Conservation (phyloP, 352 stramenopile genomes). For the Halophytophthora polymorphica region DNA sequence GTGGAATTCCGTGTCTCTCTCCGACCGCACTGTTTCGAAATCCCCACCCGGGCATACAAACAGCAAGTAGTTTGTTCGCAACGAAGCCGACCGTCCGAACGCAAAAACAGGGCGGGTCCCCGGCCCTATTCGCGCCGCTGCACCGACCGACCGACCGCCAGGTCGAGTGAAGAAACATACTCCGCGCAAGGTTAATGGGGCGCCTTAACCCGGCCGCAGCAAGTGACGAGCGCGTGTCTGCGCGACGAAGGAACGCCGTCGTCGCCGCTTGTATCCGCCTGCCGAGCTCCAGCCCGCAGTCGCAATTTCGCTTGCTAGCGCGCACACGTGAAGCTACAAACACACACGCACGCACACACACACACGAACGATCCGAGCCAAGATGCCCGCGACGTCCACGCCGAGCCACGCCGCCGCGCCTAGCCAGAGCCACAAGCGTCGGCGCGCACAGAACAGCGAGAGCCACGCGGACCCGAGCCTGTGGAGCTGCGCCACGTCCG, state of each 20-base stretch:
- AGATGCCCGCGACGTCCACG: neutral
- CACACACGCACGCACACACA: slow-evolving; percentile 6
- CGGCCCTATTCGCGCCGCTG: slow-evolving; percentile 3
- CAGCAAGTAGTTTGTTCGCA: neutral
- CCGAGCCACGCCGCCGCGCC: no score
- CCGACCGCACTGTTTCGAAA: no score
- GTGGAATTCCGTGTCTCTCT: no score
- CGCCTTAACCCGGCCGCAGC: slow-evolving; percentile 27
- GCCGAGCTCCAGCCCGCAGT: no score
- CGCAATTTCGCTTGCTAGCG: neutral
- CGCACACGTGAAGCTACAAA: no score
- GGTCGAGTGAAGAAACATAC: slow-evolving; percentile 17
- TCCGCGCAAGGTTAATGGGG: slow-evolving; percentile 5
- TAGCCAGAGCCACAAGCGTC: neutral
- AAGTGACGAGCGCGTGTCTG: slow-evolving; percentile 25
- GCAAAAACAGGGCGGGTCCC: slow-evolving; percentile 1
- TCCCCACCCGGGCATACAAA: neutral
- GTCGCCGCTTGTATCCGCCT: slow-evolving; percentile 26
- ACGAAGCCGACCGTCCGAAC: slow-evolving; percentile 1
- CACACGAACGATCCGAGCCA: neutral
- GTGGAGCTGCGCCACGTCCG: slow-evolving; percentile 22
- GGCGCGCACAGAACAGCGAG: neutral
- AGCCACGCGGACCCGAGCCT: slow-evolving; percentile 4
- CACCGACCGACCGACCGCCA: slow-evolving; percentile 25
- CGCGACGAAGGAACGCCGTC: slow-evolving; percentile 12